Base-by-base conservation (phyloP, 2,329 filamentous ascomycete species). In the Bipolaris oryzae region DNA sequence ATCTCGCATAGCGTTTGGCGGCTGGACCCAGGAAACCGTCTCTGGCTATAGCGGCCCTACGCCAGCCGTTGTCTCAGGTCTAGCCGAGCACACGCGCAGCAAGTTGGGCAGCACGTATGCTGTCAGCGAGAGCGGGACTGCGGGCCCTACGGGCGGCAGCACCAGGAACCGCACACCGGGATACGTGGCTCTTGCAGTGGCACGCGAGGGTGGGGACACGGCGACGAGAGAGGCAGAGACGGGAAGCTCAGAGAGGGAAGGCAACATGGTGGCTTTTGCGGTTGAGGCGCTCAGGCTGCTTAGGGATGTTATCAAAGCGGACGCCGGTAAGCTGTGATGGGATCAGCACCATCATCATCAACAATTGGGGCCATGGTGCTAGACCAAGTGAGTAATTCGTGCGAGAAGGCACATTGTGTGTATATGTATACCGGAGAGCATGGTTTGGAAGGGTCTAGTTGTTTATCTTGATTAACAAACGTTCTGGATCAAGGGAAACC, bases 241-340 rank as follows among this genome's bases (percentile, higher is more conserved):
- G 1, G 83, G 81, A 7, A 72, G 81, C 21, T 81, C 78, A 7
- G 77, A 87, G 66, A 75, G 86, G 53, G 81, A 84, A 67, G 81
- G 63, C 48, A 89, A 89, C 67, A 89, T 89, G 86, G 78, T 88
- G 56, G 72, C 73, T 35, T 89, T 89, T 79, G 85, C 86, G 0
- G 77, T 80, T 3, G 85, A 85, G 71, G 84, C 77, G 21, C 74
- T 88, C 76, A 81, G 70, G 66, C 69, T 88, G 59, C 70, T 87
- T 61, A 80, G 77, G 64, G 85, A 87, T 74, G 81, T 85, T 33
- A 79, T 87, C 38, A 79, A 79, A 55, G 78, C 75, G 7, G 72
- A 34, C 11, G 39, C 77, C 45, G 74, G 72, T 34, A 79, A 79
- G 68, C 52, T 78, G 48, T 78, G 49, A 62, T 33, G 7, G 7